Evolutionary conservation across 2,329 filamentous ascomycete species (phyloP), one percentile per base, ranked within the genome.

Genomic region (Alternaria sp.): DNA sequence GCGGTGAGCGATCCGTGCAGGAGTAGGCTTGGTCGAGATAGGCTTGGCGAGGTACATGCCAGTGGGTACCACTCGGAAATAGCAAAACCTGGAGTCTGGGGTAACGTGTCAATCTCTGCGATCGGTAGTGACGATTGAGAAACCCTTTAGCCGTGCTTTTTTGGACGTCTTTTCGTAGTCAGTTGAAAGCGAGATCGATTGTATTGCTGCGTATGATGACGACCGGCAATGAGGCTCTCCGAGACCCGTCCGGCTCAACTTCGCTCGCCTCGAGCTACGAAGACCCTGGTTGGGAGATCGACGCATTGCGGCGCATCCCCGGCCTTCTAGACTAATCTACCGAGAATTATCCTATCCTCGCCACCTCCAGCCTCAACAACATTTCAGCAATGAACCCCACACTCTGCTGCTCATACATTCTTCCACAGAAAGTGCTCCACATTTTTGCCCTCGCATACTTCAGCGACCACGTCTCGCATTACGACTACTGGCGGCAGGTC

Each of bases 1-100:
- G 65, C 65, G 62, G 63, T 64, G 57, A 64, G 63, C 41, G 63
- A 58, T 63, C 61, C 57, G 57, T 66, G 64, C 61, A 59, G 51
- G 59, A 57, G 24, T 52, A 22, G 36, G 38, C 52, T 36, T 22
- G 24, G 56, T 28, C 26, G 24, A 41, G 32, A 28, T 24, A 38
- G 32, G 36, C 47, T 58, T 61, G 61, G 49, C 55, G 16, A n/a
- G 26, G 43, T 48, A 41, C 20, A 18, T 22, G 22, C 44, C 22
- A 44, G 47, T 41, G 52, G 51, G 48, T 41, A 30, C 3, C 20
- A 5, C 6, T 32, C 44, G 22, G 41, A 49, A 34, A 20, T 38
- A 38, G 28, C 11, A 38, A 47, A 39, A 26, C 3, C 24, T 32
- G 22, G 39, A 51, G 47, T 60, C 36, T 44, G 57, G 57, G 57